A percentile compares a stretch with the other conserved stretches of the same genome.
Conservation (phyloP, 164 flowering plant species). For the Malania oleifera region DNA sequence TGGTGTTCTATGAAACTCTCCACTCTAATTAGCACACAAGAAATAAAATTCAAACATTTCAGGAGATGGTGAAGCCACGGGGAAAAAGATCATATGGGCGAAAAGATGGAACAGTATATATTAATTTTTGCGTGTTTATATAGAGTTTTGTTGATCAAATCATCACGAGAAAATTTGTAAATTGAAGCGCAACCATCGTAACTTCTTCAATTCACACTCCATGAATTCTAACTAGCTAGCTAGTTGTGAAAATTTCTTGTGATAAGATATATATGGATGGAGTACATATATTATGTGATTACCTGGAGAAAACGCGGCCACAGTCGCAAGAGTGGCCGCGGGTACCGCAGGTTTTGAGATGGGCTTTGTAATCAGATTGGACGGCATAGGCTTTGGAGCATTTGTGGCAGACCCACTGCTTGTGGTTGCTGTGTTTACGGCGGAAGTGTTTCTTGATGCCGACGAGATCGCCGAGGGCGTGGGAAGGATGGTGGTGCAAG, state of each 20-base stretch:
- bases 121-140: no score
- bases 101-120: no score
- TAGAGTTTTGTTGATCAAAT: no score
- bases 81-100: no score
- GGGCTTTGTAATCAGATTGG: conserved; percentile 95
- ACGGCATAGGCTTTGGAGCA: conserved; percentile 96
- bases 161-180: no score
- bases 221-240: no score
- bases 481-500: conserved; percentile 92
- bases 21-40: conserved; percentile 45
- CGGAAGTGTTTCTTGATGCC: conserved; percentile 95
- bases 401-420: conserved; percentile 90
- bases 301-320: conserved; percentile 97
- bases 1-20: conserved; percentile 97
- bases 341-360: conserved; percentile 96
- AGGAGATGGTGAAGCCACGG: no score
- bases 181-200: no score
- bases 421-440: conserved; percentile 81
- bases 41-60: not conserved
- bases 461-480: conserved; percentile 92
- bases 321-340: conserved; percentile 97
- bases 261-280: no score
- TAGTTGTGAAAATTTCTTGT: no score
- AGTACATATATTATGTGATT: no score
- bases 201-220: no score